These are phyloP conservation scores for Candida peoriensis DNA, from an alignment of 805 yeast species.

Conservation along the genomic window DNA sequence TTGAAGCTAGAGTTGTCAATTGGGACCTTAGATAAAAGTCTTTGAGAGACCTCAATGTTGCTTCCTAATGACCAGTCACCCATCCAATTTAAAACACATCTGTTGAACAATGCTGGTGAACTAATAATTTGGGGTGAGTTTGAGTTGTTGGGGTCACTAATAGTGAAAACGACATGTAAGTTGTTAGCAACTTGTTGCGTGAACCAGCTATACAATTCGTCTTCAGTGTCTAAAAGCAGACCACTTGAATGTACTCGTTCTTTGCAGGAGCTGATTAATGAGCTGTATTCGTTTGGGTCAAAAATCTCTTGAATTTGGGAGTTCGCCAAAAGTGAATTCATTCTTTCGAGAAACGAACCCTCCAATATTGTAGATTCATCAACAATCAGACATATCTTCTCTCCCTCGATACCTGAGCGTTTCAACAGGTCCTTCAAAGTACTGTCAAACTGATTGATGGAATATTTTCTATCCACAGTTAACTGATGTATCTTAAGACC, in stretches of 20 bases:
- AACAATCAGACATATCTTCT: constrained; percentile 62
- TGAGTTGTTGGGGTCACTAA: constrained; percentile 44
- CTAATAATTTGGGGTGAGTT: constrained; percentile 45
- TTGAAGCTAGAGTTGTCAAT: constrained; percentile 45
- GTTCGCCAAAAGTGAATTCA: constrained; percentile 91
- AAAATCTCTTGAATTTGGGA: constrained; percentile 90
- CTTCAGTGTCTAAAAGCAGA: constrained; percentile 54
- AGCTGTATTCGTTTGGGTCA: constrained; percentile 60
- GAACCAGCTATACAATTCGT: constrained; percentile 76
- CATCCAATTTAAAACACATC: constrained; percentile 88
- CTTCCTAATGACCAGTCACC: constrained; percentile 69
- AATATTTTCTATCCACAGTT: constrained; percentile 47
- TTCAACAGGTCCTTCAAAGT: constrained; percentile 52
- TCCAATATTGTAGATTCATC: constrained; percentile 79
- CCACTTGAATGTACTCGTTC: constrained; percentile 60
- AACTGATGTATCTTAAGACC: constrained; percentile 63
- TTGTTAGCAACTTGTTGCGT: constrained; percentile 59
- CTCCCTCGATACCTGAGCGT: constrained; percentile 48
- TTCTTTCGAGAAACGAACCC: constrained; percentile 77
- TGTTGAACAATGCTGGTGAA: constrained; percentile 84
- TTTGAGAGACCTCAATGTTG: constrained; percentile 43
- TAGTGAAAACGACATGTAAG: constrained; percentile 78
- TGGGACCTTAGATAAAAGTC: constrained; percentile 41
- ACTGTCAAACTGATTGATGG: constrained; percentile 60
- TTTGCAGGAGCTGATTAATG: constrained; percentile 48